Evolutionary conservation across 1,139 yeast species (phyloP).

Genomic region (Ogataea hybrid): DNA sequence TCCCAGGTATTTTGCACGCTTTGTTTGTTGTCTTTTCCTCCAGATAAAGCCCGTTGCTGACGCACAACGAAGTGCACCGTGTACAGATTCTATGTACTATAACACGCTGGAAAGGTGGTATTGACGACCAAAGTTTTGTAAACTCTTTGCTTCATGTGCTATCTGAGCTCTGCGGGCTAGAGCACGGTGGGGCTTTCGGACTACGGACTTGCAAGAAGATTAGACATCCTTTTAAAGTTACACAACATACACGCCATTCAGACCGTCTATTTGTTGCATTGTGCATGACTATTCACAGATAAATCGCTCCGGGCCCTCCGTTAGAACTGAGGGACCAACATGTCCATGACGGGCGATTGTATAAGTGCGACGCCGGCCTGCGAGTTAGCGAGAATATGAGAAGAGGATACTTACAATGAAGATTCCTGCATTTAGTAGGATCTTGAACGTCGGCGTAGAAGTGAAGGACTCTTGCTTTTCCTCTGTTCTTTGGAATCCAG

Average conservation of each 20-base stretch:
- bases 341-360: conserved; percentile 77
- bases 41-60: conserved; percentile 5
- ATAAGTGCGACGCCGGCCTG: conserved; percentile 69
- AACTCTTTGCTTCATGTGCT: no score
- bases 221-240: neutral
- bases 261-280: neutral
- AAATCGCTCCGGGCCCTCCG: conserved; percentile 9
- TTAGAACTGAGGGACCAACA: conserved; percentile 73
- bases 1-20: conserved; percentile 78
- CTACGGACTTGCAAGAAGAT: neutral
- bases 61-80: neutral
- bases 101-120: neutral
- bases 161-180: neutral
- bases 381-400: conserved; percentile 17
- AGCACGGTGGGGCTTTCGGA: neutral
- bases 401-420: conserved; percentile 44
- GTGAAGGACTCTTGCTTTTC: conserved; percentile 46
- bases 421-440: conserved; percentile 58
- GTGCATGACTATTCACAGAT: conserved; percentile 4
- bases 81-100: neutral
- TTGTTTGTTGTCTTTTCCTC: conserved; percentile 48
- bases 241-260: neutral
- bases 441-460: conserved; percentile 62
- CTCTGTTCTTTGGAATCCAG: conserved; percentile 30
- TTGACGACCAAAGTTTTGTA: no score